These are phyloP conservation scores for Cornus controversa DNA, from an alignment of 148 eudicot species.

Conservation along the genomic window DNA sequence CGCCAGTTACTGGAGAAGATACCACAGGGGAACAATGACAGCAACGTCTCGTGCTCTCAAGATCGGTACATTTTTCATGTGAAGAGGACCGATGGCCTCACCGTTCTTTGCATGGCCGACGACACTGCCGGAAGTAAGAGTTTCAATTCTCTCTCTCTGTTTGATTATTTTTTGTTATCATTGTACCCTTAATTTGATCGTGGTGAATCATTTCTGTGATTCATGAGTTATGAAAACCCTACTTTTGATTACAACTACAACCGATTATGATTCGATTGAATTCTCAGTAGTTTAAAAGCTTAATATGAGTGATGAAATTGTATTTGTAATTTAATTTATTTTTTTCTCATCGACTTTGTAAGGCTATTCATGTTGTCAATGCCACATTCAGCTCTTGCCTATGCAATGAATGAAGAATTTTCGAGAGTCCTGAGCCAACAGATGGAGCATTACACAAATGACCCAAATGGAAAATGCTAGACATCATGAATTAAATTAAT, in stretches of 20 bases:
- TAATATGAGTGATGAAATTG: background rate
- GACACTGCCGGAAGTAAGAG: slow-evolving; percentile 67
- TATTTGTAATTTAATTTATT: background rate
- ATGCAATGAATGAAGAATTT: slow-evolving; percentile 86
- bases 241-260: background rate
- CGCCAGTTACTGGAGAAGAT: slow-evolving; percentile 68
- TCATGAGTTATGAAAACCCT: background rate
- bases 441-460: slow-evolving; percentile 73
- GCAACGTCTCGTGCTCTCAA: slow-evolving; percentile 72
- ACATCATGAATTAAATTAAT: too few species aligned
- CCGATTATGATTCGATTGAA: too few species aligned
- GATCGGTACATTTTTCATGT: slow-evolving; percentile 81
- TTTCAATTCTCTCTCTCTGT: background rate
- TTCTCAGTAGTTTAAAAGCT: too few species aligned
- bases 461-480: too few species aligned
- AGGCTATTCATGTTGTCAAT: background rate
- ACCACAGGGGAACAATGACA: slow-evolving; percentile 49
- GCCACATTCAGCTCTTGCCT: slow-evolving; percentile 53
- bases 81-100: slow-evolving; percentile 75
- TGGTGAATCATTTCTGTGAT: background rate
- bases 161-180: background rate
- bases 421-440: slow-evolving; percentile 79
- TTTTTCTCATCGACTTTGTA: background rate
- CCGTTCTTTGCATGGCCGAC: slow-evolving; percentile 84
- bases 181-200: background rate